Evolutionary conservation across 2,329 filamentous ascomycete species (phyloP).

Genomic region (Cladobotryum protrusum): DNA sequence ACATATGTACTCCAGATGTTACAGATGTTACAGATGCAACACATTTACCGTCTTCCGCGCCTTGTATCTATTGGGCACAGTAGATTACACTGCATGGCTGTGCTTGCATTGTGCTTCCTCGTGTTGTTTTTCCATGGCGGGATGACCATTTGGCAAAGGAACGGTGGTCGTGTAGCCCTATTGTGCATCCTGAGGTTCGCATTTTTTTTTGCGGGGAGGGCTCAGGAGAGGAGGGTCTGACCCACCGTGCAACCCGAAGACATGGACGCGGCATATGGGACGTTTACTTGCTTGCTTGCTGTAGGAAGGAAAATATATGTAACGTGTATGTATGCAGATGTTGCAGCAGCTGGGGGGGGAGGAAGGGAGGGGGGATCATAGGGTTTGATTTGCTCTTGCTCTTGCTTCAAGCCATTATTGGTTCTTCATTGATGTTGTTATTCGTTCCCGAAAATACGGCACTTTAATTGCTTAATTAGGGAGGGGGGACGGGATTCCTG

Average conservation of each 20-base stretch:
- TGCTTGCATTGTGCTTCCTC: not conserved
- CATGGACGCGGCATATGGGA: not conserved
- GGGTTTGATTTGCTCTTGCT: no score
- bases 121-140: not conserved
- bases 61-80: not conserved
- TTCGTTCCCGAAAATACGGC: no score
- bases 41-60: no score
- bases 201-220: conserved; percentile 8
- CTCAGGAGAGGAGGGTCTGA: no score
- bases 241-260: conserved; percentile 3
- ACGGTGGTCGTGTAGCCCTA: not conserved
- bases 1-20: no score
- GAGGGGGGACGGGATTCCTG: no score
- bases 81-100: not conserved
- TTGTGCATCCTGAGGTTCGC: conserved; percentile 6
- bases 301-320: not conserved
- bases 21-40: no score
- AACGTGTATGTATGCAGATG: not conserved
- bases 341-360: not conserved
- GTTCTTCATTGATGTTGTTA: no score
- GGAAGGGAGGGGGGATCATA: conserved; percentile 4
- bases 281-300: not conserved
- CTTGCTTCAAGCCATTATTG: no score
- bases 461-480: no score
- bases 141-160: conserved; percentile 1